Evolutionary conservation across 2,329 filamentous ascomycete species (phyloP), one percentile per base, ranked within the genome.

Genomic region (Monilinia fructicola): DNA sequence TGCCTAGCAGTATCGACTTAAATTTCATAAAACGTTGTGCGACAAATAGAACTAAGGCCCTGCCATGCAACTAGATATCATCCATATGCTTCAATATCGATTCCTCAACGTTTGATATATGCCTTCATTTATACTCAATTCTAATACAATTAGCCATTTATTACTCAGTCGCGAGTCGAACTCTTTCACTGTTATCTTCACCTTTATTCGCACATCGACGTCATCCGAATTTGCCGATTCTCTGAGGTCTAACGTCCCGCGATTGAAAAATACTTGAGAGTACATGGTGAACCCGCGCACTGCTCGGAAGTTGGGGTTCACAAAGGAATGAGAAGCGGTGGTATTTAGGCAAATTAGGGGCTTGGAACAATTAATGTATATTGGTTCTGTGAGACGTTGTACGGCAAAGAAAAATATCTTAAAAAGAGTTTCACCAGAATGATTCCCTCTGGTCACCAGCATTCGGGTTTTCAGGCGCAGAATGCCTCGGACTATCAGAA

Each of bases 291-390:
- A 21, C n/a, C 23, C 31, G n/a, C 21, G 14, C 28, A 40, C 58
- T 38, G 31, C 31, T 61, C 44, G 31, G 16, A 38, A 23, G 46
- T 40, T 21, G 46, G 58, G 58, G 28, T 38, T 60, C 31, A 38
- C 44, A 52, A 26, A 50, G 14, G 18, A 38, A 26, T 50, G 31
- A 50, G 44, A 60, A 60, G 28, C 23, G 44, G 56, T 80, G 44
- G 28, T 50, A 40, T 38, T 18, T 21, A 60, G 14, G 28, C 44
- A 31, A n/a, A 21, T 38, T 21, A 60, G 58, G 58, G 28, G 44
- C 46, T 48, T 50, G 16, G 54, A 50, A 50, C 58, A 28, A 42
- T 40, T 21, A 16, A 62, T 50, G 46, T 52, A 40, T 26, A n/a
- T 40, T 62, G 54, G 54, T 60, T 59, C 44, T 50, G 48, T 28